Base-by-base conservation (phyloP, 176 grass and related monocot genomes). In the Bromus sterilis region DNA sequence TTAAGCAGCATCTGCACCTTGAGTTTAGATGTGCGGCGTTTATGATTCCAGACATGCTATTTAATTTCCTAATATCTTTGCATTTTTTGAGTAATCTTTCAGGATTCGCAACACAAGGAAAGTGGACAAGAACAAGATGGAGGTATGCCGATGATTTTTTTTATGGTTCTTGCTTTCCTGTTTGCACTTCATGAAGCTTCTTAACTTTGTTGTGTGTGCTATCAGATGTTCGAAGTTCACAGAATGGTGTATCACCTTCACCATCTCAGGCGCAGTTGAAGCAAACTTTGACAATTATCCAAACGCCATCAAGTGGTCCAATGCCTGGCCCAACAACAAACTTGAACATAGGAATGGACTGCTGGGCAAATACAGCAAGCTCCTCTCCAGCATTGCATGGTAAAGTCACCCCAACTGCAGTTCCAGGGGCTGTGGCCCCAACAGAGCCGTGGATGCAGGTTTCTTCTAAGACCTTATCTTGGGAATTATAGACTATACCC, bases 261-360 rank as follows among this genome's bases (percentile, higher is more conserved):
- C 65, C 79, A 33, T 87, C 91, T 14, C 89, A 87, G 51, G 81
- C 84, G 65, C 91, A 91, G 58, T 46, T 80, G 85, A 90, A 78
- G 65, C 85, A 90, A 83, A 82, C 83, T 78, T 67, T 87, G 68
- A 11, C 77, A 57, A 82, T 86, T 36, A 86, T 90, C 69, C 89
- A 83, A 76, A 88, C 92, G 87, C 83, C 85, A 77, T 83, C 90
- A 74, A 85, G 82, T 83, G 82, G 88, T 18, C 75, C 63, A 83
- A 88, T 86, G 63, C 75, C 78, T 74, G 90, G 83, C 74, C 90
- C 89, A 39, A 77, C 90, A 43, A 94, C 94, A 75, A 94, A 92
- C 78, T 83, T 97, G 82, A 94, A 92, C 43, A 94, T 94, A 64
- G 94, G 95, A 46, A 98, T 98, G 92, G 90, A 95, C 49, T 93